Conservation (phyloP, 2,329 filamentous ascomycete genomes). For the Venturia effusa region DNA sequence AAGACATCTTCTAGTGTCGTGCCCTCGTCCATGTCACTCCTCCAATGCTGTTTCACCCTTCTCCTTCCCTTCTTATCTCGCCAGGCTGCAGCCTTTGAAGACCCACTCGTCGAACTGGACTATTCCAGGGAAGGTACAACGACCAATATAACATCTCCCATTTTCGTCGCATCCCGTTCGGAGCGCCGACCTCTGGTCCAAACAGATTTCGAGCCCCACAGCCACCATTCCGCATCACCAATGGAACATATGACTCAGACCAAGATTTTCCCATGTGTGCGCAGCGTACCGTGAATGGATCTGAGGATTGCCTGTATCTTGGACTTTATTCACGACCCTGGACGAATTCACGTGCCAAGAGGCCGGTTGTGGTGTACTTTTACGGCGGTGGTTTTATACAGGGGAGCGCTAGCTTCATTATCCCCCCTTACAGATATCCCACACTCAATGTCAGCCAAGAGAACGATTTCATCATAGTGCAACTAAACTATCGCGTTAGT, state of each 20-base stretch:
- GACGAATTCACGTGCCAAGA: constrained; percentile 26
- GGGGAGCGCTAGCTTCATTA: constrained; percentile 34
- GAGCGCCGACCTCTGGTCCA: constrained; percentile 44
- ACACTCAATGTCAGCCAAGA: constrained; percentile 42
- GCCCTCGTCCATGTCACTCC: background rate
- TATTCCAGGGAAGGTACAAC: constrained; percentile 44
- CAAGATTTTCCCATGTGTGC: constrained; percentile 48
- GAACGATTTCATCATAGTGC: constrained; percentile 42
- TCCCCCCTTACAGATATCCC: constrained; percentile 48
- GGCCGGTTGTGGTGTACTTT: constrained; percentile 50
- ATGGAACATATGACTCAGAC: constrained; percentile 44
- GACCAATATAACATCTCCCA: constrained; percentile 45
- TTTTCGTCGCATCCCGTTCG: constrained; percentile 51
- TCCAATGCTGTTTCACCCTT: background rate
- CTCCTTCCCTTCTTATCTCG: background rate
- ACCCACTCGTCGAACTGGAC: constrained; percentile 21
- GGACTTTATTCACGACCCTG: constrained; percentile 50
- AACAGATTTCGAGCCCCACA: constrained; percentile 53
- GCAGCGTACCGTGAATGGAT: constrained; percentile 43
- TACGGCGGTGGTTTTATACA: constrained; percentile 53
- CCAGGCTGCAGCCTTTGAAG: background rate
- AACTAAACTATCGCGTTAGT: constrained; percentile 46
- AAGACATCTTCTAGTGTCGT: background rate
- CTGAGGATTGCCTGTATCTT: constrained; percentile 53
- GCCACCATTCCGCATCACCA: constrained; percentile 36